Conservation (phyloP, 495 filamentous ascomycete genomes). For the Penicillium simplicissimum region DNA sequence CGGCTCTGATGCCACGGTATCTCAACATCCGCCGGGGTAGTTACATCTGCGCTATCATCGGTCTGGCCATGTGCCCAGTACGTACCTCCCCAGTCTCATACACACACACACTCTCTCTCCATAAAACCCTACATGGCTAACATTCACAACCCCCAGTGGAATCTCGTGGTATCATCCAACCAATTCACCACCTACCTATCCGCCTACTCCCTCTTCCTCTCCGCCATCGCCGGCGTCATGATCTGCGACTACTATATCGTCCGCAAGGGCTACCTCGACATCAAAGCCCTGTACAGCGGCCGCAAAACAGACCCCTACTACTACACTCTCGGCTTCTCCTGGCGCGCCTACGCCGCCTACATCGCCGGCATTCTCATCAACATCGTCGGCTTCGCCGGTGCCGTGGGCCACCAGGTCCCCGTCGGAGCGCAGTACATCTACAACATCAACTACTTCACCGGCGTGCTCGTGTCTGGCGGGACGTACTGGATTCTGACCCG, state of each 20-base stretch:
- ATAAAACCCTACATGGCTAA: not conserved
- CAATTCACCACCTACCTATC: slow-evolving; percentile 94
- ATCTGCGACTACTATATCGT: slow-evolving; percentile 89
- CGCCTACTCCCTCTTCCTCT: slow-evolving; percentile 94
- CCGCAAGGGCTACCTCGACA: slow-evolving; percentile 76
- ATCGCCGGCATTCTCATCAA: slow-evolving; percentile 87
- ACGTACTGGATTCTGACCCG: slow-evolving; percentile 72
- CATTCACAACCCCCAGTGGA: slow-evolving; percentile 52
- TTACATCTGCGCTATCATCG: slow-evolving; percentile 82
- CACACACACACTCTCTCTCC: too few relatives aligned
- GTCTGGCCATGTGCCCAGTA: slow-evolving; percentile 82
- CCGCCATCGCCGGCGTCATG: slow-evolving; percentile 89
- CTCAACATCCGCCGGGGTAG: slow-evolving; percentile 89
- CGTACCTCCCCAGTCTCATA: slow-evolving; percentile 1
- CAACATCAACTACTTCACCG: slow-evolving; percentile 86
- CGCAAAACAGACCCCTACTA: slow-evolving; percentile 68
- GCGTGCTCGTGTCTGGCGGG: slow-evolving; percentile 67
- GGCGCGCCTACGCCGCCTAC: slow-evolving; percentile 82
- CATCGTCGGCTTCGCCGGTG: slow-evolving; percentile 87
- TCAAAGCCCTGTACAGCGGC: slow-evolving; percentile 78
- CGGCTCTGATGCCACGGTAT: slow-evolving; percentile 82
- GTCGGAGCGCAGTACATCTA: slow-evolving; percentile 85
- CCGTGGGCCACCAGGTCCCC: slow-evolving; percentile 69
- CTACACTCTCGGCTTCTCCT: slow-evolving; percentile 72
- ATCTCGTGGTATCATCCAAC: slow-evolving; percentile 73